phyloP scores from a whole-genome alignment of 805 yeast genomes.

The Candida ipomoeae region DNA sequence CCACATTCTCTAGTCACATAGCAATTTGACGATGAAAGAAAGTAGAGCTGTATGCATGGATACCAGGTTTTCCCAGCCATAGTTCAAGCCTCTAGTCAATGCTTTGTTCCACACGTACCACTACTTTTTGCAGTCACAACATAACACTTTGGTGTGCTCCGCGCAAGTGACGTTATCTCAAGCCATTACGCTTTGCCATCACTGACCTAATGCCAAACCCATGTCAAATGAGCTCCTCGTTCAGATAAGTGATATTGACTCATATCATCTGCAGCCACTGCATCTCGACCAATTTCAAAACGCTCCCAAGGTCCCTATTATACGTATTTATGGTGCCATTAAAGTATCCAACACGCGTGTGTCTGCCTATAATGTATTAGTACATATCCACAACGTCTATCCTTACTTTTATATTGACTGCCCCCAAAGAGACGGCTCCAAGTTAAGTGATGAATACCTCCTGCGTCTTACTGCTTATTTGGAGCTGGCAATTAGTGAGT shows the following conservation, averaged over 20 bases:
- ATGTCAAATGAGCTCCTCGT: constrained; percentile 23
- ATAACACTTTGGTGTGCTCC: neutral
- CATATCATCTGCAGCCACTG: constrained; percentile 58
- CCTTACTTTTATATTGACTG: constrained; percentile 78
- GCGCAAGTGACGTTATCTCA: neutral
- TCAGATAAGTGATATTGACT: constrained; percentile 62
- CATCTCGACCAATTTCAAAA: constrained; percentile 45
- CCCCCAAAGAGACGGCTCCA: constrained; percentile 31
- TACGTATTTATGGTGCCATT: constrained; percentile 72
- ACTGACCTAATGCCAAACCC: neutral
- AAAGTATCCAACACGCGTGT: constrained; percentile 41
- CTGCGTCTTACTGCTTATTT: constrained; percentile 37
- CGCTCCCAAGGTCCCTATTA: constrained; percentile 60
- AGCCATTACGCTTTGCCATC: neutral
- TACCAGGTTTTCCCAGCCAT: neutral
- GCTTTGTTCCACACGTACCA: neutral
- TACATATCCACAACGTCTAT: constrained; percentile 79
- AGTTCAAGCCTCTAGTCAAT: neutral
- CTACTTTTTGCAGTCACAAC: constrained; percentile 1
- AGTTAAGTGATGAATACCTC: constrained; percentile 27
- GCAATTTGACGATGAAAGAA: no score
- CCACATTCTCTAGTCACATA: neutral
- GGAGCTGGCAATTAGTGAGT: constrained; percentile 40
- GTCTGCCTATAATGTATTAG: constrained; percentile 28
- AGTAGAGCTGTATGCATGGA: no score